phyloP scores from a whole-genome alignment of 2,329 filamentous ascomycete genomes.

The Botrytis fabae region DNA sequence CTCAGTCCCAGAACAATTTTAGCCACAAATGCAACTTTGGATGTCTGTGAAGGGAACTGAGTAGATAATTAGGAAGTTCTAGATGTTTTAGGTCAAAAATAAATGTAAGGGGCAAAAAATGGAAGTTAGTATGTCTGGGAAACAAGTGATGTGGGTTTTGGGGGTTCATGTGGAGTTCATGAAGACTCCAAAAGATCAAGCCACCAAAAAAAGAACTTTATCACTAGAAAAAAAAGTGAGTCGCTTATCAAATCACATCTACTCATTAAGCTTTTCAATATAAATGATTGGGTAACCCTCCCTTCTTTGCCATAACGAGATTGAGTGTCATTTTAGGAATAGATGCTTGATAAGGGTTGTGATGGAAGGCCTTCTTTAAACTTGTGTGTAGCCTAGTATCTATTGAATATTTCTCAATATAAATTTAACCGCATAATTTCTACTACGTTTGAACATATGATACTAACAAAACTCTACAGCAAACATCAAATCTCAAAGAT shows the following conservation, averaged over 20 bases:
- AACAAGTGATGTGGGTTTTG: background rate
- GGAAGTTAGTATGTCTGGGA: background rate
- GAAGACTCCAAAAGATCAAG: background rate
- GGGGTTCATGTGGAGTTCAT: background rate
- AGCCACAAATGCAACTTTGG: rapidly evolving
- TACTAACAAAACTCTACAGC: background rate
- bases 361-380: background rate
- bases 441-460: background rate
- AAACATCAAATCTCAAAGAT: background rate
- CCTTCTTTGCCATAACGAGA: background rate
- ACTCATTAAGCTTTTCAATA: background rate
- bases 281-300: background rate
- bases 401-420: too few species aligned
- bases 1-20: background rate
- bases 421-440: rapidly evolving
- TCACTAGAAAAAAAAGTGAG: background rate
- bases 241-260: background rate
- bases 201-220: background rate
- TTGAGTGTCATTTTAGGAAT: background rate
- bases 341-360: background rate
- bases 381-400: too few species aligned
- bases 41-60: rapidly evolving
- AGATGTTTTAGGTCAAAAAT: background rate
- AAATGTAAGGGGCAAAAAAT: background rate
- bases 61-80: rapidly evolving